phyloP scores from a whole-genome alignment of 202 grass and related monocot species.

The Setaria italica region DNA sequence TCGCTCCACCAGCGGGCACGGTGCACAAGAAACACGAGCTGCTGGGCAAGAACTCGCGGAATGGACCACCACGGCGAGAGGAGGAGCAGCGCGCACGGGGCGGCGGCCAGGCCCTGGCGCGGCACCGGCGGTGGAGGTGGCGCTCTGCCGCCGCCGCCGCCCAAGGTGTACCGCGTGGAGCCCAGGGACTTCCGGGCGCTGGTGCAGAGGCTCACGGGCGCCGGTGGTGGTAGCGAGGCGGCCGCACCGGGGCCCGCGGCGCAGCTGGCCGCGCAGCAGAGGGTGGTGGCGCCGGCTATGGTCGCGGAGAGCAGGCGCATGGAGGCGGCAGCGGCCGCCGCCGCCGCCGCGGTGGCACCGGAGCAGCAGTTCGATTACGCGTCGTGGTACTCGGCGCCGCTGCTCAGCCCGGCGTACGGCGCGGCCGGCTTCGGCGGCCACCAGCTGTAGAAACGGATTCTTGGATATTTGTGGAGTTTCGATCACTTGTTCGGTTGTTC shows the following conservation, averaged over 20 bases:
- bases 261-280: background rate
- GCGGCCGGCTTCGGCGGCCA: slow-evolving; percentile 39
- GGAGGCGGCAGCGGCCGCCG: background rate
- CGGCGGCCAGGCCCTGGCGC: slow-evolving; percentile 54
- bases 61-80: slow-evolving; percentile 34
- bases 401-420: slow-evolving; percentile 73
- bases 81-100: slow-evolving; percentile 42
- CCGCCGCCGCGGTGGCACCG: background rate
- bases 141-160: slow-evolving; percentile 5
- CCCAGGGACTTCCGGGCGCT: slow-evolving; percentile 78
- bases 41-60: background rate
- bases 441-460: slow-evolving; percentile 11
- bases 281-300: background rate
- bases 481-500: background rate
- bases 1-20: background rate
- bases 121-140: background rate
- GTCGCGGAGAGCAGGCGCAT: background rate
- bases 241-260: slow-evolving; percentile 5
- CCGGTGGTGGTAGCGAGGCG: background rate
- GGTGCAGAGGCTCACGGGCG: slow-evolving; percentile 84
- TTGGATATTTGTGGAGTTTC: background rate
- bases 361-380: slow-evolving; percentile 59
- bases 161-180: slow-evolving; percentile 81
- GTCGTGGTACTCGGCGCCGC: slow-evolving; percentile 71
- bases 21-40: background rate